Base-by-base conservation (phyloP, 2,329 filamentous ascomycete species). In the Hypoxylon sp. region DNA sequence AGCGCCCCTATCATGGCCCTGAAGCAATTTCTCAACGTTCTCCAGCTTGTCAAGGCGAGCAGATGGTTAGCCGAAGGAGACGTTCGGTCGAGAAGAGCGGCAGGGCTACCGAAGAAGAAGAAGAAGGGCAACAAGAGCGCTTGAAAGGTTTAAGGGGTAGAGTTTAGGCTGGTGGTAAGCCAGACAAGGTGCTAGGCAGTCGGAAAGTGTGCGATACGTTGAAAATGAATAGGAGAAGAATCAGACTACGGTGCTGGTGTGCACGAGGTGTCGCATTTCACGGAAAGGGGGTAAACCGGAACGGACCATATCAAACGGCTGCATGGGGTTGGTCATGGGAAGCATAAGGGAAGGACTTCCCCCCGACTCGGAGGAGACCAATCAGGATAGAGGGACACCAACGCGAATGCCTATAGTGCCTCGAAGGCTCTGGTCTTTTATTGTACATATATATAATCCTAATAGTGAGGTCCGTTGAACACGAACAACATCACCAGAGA, bases 21-120 rank as follows among this genome's bases (percentile, higher is more conserved):
- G 67, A 99, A 99, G 83, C 95, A 99, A 74, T 83, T 90, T 70
- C 91, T 98, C 81, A 99, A 99, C 70, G 83, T 97, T 47, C 84
- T 98, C 43, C 95, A 99, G 80, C 83, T 99, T 68, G 85, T 96
- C 71, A 96, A 97, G 77, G 95, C 95, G 5, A 93, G 92, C 76
- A 87, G 87, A 71, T 96, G 91, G 88, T 82, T 99, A 33, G 95
- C 92, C 0, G 93, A 98, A 77, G 92, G 92, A n/a, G 95, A 99
- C 69, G 75, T 89, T 29, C 82, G 85, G 68, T 80, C 83, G 60
- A 84, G 92, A 69, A 83, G 74, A 66, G 79, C 76, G 20, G 75
- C 74, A 58, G 86, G 85, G 3, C 71, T 87, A 23, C 81, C 83
- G 20, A 80, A 79, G 66, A 72, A 68, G 71, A 70, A 67, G 47